A percentile compares a stretch with the other conserved stretches of the same genome.
Evolutionary conservation across 495 filamentous ascomycete genomes (phyloP).

Genomic region (Chaetomium tenue): DNA sequence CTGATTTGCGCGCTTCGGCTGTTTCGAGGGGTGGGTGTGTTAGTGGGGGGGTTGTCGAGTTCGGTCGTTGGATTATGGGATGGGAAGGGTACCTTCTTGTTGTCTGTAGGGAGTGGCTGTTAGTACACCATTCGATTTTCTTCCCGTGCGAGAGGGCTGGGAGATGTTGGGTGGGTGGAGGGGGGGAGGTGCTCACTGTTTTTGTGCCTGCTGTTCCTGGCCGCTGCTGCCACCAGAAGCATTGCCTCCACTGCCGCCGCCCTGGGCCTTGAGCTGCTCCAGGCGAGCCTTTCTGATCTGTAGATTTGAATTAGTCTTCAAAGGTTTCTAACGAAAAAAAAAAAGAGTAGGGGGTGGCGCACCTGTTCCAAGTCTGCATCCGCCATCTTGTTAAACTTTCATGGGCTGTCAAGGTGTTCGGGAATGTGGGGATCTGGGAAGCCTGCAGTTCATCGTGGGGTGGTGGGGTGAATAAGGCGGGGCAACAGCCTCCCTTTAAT

Average conservation of each 20-base stretch:
- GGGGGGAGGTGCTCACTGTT: slow-evolving; percentile 52
- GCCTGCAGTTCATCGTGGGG: slow-evolving; percentile 10
- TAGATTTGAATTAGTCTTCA: background rate
- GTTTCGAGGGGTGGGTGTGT: slow-evolving; percentile 18
- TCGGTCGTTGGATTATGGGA: background rate
- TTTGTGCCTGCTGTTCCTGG: slow-evolving; percentile 54
- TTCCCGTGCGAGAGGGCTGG: too few species aligned
- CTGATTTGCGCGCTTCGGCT: slow-evolving; percentile 69
- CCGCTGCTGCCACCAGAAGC: slow-evolving; percentile 51
- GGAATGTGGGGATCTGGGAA: slow-evolving; percentile 7
- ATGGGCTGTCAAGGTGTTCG: background rate
- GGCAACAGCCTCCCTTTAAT: too few species aligned
- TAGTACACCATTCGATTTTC: slow-evolving; percentile 11
- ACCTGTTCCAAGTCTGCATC: slow-evolving; percentile 85
- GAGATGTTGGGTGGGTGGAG: background rate
- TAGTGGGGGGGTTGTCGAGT: background rate
- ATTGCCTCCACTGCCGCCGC: slow-evolving; percentile 36
- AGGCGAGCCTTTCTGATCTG: slow-evolving; percentile 88
- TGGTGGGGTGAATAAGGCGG: slow-evolving; percentile 4
- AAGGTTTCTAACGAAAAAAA: too few species aligned
- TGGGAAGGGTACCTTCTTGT: slow-evolving; percentile 57
- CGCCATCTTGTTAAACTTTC: slow-evolving; percentile 55
- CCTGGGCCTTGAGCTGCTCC: slow-evolving; percentile 81
- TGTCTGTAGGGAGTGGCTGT: slow-evolving; percentile 45
- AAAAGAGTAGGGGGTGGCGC: slow-evolving; percentile 15